Percentiles rank a stretch among this genome's conserved stretches.
Conservation (phyloP, 2,329 filamentous ascomycete species). For the Colletotrichum sp. region DNA sequence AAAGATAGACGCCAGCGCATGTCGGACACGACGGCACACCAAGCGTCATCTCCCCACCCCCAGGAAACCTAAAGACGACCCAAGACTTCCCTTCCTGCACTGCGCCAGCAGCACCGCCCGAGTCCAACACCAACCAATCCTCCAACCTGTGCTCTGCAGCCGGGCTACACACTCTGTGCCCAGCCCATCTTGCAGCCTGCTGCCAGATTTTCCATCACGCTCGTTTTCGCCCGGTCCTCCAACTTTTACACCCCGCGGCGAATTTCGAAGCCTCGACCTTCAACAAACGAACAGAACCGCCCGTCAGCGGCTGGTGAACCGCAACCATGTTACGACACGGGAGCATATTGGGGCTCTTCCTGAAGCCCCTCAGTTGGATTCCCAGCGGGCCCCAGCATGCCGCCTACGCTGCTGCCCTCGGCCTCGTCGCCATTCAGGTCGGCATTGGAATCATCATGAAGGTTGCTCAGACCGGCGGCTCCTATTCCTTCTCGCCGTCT, state of each 20-base stretch:
- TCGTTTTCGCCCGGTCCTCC: not conserved
- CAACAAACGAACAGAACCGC: not conserved
- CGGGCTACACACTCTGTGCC: not conserved
- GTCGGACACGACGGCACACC: not conserved
- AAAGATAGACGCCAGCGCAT: constrained; percentile 1
- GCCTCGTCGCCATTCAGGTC: constrained; percentile 36
- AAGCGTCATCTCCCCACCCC: constrained; percentile 11
- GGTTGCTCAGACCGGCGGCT: constrained; percentile 28
- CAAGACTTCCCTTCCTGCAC: not conserved
- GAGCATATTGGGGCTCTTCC: constrained; percentile 18
- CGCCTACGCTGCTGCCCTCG: constrained; percentile 32
- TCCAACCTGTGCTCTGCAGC: not conserved
- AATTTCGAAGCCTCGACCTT: not conserved
- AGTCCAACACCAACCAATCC: not conserved
- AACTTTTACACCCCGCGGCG: not conserved
- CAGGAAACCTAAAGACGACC: constrained; percentile 6
- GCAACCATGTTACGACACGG: constrained; percentile 16
- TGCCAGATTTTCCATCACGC: not conserved
- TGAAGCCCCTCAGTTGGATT: constrained; percentile 17
- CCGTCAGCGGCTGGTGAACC: not conserved
- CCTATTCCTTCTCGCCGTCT: constrained; percentile 32
- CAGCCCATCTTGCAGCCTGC: not conserved
- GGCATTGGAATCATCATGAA: constrained; percentile 38
- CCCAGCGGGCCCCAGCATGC: constrained; percentile 21
- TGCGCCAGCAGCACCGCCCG: not conserved